A percentile compares a stretch with the other conserved stretches of the same genome.
phyloP scores from a whole-genome alignment of 306 rosid species.

The Ormosia semicastrata region DNA sequence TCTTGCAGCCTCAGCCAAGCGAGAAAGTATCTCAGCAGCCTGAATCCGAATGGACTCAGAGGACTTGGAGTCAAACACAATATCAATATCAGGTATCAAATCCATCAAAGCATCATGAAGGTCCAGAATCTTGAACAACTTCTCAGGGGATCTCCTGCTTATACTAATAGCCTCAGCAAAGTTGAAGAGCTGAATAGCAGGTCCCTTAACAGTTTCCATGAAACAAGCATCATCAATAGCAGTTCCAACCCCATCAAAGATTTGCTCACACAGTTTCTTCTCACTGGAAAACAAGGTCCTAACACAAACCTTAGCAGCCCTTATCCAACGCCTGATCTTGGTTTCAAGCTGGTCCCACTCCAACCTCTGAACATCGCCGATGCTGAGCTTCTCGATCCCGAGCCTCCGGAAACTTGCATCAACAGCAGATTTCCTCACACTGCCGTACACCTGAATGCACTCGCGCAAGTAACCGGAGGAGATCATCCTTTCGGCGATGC shows the following conservation, averaged over 20 bases:
- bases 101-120: slow-evolving; percentile 85
- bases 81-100: slow-evolving; percentile 85
- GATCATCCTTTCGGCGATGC: slow-evolving; percentile 90
- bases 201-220: slow-evolving; percentile 91
- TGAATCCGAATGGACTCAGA: slow-evolving; percentile 85
- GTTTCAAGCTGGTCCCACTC: slow-evolving; percentile 85
- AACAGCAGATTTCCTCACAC: slow-evolving; percentile 77
- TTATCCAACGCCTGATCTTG: slow-evolving; percentile 93
- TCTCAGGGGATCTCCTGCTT: slow-evolving; percentile 90
- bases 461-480: slow-evolving; percentile 81
- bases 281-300: slow-evolving; percentile 82
- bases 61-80: slow-evolving; percentile 79
- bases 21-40: slow-evolving; percentile 86
- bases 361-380: slow-evolving; percentile 90
- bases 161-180: slow-evolving; percentile 93
- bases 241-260: slow-evolving; percentile 77
- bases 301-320: slow-evolving; percentile 79
- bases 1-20: slow-evolving; percentile 92
- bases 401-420: slow-evolving; percentile 76
- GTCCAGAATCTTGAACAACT: slow-evolving; percentile 87
- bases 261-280: slow-evolving; percentile 86
- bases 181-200: slow-evolving; percentile 90
- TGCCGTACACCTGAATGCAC: slow-evolving; percentile 92
- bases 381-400: slow-evolving; percentile 81
- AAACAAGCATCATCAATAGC: slow-evolving; percentile 88